Base-by-base conservation (phyloP, 2,329 filamentous ascomycete genomes). In the Fusarium pilosicola region DNA sequence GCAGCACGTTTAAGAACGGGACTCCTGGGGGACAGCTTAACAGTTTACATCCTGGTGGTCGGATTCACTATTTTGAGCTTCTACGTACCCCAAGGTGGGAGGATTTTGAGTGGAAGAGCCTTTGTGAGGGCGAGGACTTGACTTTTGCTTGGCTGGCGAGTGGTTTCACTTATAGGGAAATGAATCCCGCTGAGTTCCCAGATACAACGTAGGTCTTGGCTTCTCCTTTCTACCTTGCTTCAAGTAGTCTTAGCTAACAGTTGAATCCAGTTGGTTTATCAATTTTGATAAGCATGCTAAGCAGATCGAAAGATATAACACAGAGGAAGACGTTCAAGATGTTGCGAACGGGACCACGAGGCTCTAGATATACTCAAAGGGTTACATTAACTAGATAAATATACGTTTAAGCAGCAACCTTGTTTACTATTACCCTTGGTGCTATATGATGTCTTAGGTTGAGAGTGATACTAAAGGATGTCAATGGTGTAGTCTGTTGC, bases 171-270 rank as follows among this genome's bases (percentile, higher is more conserved):
- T 22, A 22, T 5, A 48, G 26, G 26, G 45, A 48, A 15, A 28
- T 6, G 0, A 22, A 48, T 14, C 26, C 45, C 1, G 26, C 26
- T 15, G 20, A 30, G 6, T 48, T 14, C 20, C 26, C 45, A 7
- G 45, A 48, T 5, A 48, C 45, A 28, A 48, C 45, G 45, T 48
- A 22, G 10, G 26, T 28, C 20, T 11, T 28, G 24, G 11, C 18
- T 7, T 14, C 12, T 14, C 0, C 18, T 9, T 20, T 7, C 5
- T 22, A 3, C 12, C 3, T 20, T 20, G 4, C 5, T 22, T 8
- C 4, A 14, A 46, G 18, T 20, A 14, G 1, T 14, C 15, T 13
- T 10, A 6, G 14, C 44, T 30, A 7, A 48, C 12, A 10, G 13
- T 30, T 22, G 13, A 10, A 17, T 0, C 4, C 30, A 30, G 45